These are phyloP conservation scores for Neospermospora avenae DNA, from an alignment of 2,329 filamentous ascomycete species.

Conservation along the genomic window DNA sequence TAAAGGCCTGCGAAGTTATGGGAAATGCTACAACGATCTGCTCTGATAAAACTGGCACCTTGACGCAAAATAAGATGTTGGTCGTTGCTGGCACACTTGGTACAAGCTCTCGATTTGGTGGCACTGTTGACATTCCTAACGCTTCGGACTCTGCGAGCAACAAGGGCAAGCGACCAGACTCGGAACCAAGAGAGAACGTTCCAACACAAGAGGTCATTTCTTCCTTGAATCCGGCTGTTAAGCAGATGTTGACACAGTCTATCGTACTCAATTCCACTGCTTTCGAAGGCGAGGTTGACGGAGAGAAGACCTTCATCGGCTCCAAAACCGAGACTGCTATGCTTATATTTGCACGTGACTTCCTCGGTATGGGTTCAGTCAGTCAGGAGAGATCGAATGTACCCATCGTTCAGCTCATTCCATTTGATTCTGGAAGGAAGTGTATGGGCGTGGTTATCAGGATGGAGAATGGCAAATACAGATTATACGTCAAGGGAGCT, in stretches of 20 bases:
- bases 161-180: conserved; percentile 28
- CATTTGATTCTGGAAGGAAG: conserved; percentile 47
- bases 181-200: conserved; percentile 26
- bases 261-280: conserved; percentile 68
- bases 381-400: conserved; percentile 60
- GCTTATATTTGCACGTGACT: conserved; percentile 64
- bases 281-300: conserved; percentile 63
- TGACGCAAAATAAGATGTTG: conserved; percentile 74
- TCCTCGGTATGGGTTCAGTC: conserved; percentile 61
- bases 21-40: conserved; percentile 73
- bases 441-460: conserved; percentile 66
- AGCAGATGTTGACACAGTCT: conserved; percentile 54
- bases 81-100: conserved; percentile 71
- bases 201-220: conserved; percentile 32
- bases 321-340: conserved; percentile 77
- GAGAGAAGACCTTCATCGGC: conserved; percentile 60
- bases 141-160: conserved; percentile 18
- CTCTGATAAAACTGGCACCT: conserved; percentile 74
- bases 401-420: conserved; percentile 51
- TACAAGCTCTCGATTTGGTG: conserved; percentile 52
- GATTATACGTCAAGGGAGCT: conserved; percentile 51
- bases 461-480: conserved; percentile 41
- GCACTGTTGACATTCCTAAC: conserved; percentile 32
- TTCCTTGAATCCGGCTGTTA: conserved; percentile 28
- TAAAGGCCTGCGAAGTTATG: conserved; percentile 69